These are phyloP conservation scores for Vigna unguiculata DNA, from an alignment of 306 rosid species.

Conservation along the genomic window DNA sequence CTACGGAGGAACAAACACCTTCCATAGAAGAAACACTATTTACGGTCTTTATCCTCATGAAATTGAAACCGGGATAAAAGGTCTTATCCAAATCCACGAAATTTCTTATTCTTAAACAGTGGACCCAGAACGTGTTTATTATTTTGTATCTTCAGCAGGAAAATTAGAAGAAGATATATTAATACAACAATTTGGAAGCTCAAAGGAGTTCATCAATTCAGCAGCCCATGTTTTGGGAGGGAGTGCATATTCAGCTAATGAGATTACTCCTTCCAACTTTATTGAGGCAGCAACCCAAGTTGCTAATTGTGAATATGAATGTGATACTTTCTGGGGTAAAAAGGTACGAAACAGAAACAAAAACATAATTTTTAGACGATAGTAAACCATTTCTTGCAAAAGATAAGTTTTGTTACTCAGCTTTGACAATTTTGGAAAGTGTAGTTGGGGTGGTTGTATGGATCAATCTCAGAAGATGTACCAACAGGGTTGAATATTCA, in stretches of 20 bases:
- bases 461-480: slow-evolving; percentile 65
- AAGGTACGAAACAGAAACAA: slow-evolving; percentile 41
- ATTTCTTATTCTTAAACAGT: neutral
- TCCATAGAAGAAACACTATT: slow-evolving; percentile 69
- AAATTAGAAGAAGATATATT: slow-evolving; percentile 41
- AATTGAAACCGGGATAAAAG: slow-evolving; percentile 35
- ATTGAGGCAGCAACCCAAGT: slow-evolving; percentile 55
- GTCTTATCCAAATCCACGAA: neutral
- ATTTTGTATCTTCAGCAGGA: slow-evolving; percentile 35
- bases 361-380: neutral
- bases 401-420: neutral
- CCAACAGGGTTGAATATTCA: slow-evolving; percentile 66
- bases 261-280: slow-evolving; percentile 26
- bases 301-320: slow-evolving; percentile 59
- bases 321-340: slow-evolving; percentile 68
- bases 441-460: slow-evolving; percentile 56
- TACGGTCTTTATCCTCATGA: slow-evolving; percentile 61
- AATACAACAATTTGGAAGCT: slow-evolving; percentile 56
- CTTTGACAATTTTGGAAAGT: neutral
- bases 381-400: neutral
- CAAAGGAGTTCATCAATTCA: slow-evolving; percentile 57
- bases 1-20: slow-evolving; percentile 64
- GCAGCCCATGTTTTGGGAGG: slow-evolving; percentile 51
- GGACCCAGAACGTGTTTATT: neutral
- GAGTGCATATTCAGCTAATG: slow-evolving; percentile 10